These are phyloP conservation scores for Cyberlindnera xishuangbannaensis DNA, from an alignment of 805 yeast species.

Conservation along the genomic window DNA sequence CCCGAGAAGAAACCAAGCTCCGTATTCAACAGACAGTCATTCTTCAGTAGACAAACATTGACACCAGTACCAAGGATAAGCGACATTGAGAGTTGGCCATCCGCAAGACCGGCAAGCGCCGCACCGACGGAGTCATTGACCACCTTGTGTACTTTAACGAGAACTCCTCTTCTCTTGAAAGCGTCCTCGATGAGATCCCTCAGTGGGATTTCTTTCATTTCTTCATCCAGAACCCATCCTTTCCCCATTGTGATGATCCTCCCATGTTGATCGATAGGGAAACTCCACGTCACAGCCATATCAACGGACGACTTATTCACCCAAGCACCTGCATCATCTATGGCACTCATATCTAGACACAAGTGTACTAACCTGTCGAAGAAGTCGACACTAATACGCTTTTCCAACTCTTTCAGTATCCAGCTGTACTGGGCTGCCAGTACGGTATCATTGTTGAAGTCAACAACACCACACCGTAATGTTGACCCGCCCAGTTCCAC, in stretches of 20 bases:
- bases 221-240: constrained; percentile 44
- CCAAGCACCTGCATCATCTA: no score
- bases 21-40: constrained; percentile 36
- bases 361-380: constrained; percentile 33
- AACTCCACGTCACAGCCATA: constrained; percentile 52
- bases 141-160: constrained; percentile 37
- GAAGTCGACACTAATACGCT: constrained; percentile 35
- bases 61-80: constrained; percentile 67
- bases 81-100: constrained; percentile 35
- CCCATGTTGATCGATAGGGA: constrained; percentile 41
- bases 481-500: constrained; percentile 59
- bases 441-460: constrained; percentile 1
- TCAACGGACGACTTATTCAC: no score
- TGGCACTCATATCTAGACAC: constrained; percentile 11
- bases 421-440: constrained; percentile 7
- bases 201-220: constrained; percentile 37
- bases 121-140: constrained; percentile 67
- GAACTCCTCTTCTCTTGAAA: constrained; percentile 23
- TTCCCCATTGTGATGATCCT: constrained; percentile 51
- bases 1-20: constrained; percentile 53
- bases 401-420: constrained; percentile 23
- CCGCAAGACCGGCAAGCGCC: constrained; percentile 32
- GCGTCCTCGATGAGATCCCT: constrained; percentile 34
- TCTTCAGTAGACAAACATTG: constrained; percentile 41
- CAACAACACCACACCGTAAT: constrained; percentile 31